phyloP scores from a whole-genome alignment of 495 filamentous ascomycete genomes.

The Pseudoneurospora amorphoporcata region DNA sequence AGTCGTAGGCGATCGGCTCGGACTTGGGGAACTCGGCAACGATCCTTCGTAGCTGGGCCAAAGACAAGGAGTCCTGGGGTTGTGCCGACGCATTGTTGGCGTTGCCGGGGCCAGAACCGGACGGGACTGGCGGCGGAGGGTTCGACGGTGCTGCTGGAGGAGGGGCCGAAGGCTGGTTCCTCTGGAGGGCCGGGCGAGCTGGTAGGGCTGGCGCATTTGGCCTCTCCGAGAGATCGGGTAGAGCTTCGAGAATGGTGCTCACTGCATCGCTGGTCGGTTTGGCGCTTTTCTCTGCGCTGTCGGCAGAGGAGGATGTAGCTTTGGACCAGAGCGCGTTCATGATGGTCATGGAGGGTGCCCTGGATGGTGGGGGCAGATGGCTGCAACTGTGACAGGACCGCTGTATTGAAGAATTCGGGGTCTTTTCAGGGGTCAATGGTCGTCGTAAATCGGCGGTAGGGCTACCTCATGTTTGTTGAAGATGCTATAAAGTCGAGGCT shows the following conservation, averaged over 20 bases:
- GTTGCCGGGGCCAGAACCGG: neutral
- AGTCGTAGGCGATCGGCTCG: conserved; percentile 85
- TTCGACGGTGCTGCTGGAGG: conserved; percentile 3
- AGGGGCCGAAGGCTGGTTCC: conserved; percentile 16
- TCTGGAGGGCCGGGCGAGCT: conserved; percentile 22
- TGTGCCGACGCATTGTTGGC: conserved; percentile 12
- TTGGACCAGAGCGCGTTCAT: conserved; percentile 37
- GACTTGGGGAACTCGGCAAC: conserved; percentile 68
- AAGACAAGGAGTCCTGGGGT: conserved; percentile 65
- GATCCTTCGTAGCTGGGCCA: conserved; percentile 69
- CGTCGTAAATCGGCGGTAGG: neutral
- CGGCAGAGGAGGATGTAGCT: conserved; percentile 17
- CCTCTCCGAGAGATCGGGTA: conserved; percentile 15
- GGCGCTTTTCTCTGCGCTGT: conserved; percentile 11
- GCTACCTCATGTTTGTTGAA: neutral
- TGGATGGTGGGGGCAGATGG: neutral
- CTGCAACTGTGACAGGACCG: neutral
- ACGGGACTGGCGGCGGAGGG: conserved; percentile 9
- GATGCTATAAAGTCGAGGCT: neutral
- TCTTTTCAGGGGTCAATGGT: neutral
- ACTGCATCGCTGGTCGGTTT: neutral
- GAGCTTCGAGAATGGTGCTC: conserved; percentile 8
- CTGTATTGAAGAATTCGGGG: neutral
- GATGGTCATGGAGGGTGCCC: conserved; percentile 8
- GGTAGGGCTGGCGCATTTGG: conserved; percentile 9